phyloP scores from a whole-genome alignment of 257 asterid genomes.

The Gynochthodes officinalis region DNA sequence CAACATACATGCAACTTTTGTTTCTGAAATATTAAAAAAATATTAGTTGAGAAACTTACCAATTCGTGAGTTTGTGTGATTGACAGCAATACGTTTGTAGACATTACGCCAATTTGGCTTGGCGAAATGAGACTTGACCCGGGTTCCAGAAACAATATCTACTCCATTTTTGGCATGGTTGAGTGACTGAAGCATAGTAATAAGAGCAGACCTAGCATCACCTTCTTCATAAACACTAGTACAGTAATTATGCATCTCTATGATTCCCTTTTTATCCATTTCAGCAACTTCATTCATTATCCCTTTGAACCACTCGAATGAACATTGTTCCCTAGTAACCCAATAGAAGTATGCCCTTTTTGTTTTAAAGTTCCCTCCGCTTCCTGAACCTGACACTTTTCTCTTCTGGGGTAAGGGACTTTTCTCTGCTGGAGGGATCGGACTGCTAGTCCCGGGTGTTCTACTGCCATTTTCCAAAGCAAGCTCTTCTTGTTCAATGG shows the following conservation, averaged over 20 bases:
- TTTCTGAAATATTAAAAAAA: too few species aligned
- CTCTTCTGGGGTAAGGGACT: constrained; percentile 28
- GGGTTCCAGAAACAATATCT: constrained; percentile 77
- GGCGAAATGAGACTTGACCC: constrained; percentile 87
- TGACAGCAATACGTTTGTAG: constrained; percentile 66
- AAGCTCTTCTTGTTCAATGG: constrained; percentile 48
- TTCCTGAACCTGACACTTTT: constrained; percentile 25
- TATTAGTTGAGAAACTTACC: constrained; percentile 39
- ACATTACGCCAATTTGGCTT: constrained; percentile 85
- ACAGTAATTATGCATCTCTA: constrained; percentile 90
- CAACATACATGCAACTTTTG: too few species aligned
- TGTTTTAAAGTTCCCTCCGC: constrained; percentile 46
- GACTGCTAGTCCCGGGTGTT: too few species aligned
- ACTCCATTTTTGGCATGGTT: constrained; percentile 81
- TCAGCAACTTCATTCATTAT: constrained; percentile 86
- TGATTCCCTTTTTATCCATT: constrained; percentile 61
- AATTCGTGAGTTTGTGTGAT: constrained; percentile 54
- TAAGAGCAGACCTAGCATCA: constrained; percentile 84
- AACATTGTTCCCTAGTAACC: constrained; percentile 88
- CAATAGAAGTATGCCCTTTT: constrained; percentile 82
- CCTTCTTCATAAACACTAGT: constrained; percentile 89
- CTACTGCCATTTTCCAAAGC: constrained; percentile 39
- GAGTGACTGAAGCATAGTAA: constrained; percentile 80
- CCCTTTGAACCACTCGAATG: constrained; percentile 87
- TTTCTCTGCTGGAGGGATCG: too few species aligned